phyloP scores from a whole-genome alignment of 345 rosid species.

The Firmiana major region DNA sequence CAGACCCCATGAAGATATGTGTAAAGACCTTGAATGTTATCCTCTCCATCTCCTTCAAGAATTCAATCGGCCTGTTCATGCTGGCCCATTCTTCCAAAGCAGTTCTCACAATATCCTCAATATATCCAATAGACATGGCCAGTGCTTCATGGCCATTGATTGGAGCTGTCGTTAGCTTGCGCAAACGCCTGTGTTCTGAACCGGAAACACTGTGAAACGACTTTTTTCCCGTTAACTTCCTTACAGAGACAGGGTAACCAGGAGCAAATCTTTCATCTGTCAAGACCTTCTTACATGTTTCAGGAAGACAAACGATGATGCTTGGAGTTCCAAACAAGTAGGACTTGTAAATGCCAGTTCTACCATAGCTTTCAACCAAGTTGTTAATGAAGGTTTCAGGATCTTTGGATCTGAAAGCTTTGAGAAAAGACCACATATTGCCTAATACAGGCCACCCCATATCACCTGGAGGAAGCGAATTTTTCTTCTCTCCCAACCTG shows the following conservation, averaged over 20 bases:
- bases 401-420: slow-evolving; percentile 37
- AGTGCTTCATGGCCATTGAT: slow-evolving; percentile 28
- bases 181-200: slow-evolving; percentile 26
- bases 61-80: slow-evolving; percentile 19
- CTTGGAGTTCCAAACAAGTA: background rate
- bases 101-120: slow-evolving; percentile 9
- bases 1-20: slow-evolving; percentile 25
- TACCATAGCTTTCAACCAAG: slow-evolving; percentile 26
- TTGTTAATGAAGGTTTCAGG: slow-evolving; percentile 38
- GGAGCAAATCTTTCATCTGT: background rate
- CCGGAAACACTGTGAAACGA: background rate
- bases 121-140: slow-evolving; percentile 16
- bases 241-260: background rate
- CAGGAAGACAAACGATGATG: background rate
- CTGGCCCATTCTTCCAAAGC: slow-evolving; percentile 25
- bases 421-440: slow-evolving; percentile 39
- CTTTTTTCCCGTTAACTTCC: background rate
- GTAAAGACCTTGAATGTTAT: slow-evolving; percentile 25
- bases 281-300: background rate
- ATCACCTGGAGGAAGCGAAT: slow-evolving; percentile 46
- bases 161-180: slow-evolving; percentile 26
- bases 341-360: background rate
- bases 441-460: slow-evolving; percentile 49
- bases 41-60: slow-evolving; percentile 25
- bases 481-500: slow-evolving; percentile 25